phyloP scores from a whole-genome alignment of 108 stramenopile genomes.

The Conticribra guillardii region DNA sequence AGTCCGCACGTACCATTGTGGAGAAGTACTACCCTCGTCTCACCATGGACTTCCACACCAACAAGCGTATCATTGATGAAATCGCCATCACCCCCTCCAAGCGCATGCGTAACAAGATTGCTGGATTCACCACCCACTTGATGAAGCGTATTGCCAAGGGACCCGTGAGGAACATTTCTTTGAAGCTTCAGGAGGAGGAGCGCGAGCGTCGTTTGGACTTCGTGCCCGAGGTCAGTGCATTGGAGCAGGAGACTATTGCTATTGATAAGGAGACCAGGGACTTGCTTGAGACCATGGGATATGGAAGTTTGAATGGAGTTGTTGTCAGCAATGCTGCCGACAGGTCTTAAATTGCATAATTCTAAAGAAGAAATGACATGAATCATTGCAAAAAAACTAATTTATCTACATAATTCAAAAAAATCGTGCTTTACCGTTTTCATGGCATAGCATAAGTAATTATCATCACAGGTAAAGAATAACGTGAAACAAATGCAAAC shows the following conservation, averaged over 20 bases:
- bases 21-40: conserved; percentile 99
- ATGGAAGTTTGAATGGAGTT: conserved; percentile 80
- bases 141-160: conserved; percentile 99
- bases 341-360: conserved; percentile 44
- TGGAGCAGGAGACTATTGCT: conserved; percentile 94
- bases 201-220: conserved; percentile 99
- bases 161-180: conserved; percentile 98
- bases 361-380: too few relatives aligned
- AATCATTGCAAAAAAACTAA: too few relatives aligned
- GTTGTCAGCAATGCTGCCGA: conserved; percentile 61
- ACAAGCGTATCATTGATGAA: conserved; percentile 98
- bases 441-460: too few relatives aligned
- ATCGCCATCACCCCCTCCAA: conserved; percentile 98
- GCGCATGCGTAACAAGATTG: conserved; percentile 99
- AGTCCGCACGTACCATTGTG: conserved; percentile 98
- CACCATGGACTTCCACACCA: conserved; percentile 99
- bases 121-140: conserved; percentile 98
- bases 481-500: too few relatives aligned
- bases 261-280: conserved; percentile 98
- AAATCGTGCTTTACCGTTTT: too few relatives aligned
- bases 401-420: too few relatives aligned
- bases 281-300: conserved; percentile 94
- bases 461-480: too few relatives aligned
- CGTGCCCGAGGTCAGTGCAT: conserved; percentile 99
- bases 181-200: conserved; percentile 99